Conservation (phyloP, 73 alveolate species). For the Paramecium caudatum region DNA sequence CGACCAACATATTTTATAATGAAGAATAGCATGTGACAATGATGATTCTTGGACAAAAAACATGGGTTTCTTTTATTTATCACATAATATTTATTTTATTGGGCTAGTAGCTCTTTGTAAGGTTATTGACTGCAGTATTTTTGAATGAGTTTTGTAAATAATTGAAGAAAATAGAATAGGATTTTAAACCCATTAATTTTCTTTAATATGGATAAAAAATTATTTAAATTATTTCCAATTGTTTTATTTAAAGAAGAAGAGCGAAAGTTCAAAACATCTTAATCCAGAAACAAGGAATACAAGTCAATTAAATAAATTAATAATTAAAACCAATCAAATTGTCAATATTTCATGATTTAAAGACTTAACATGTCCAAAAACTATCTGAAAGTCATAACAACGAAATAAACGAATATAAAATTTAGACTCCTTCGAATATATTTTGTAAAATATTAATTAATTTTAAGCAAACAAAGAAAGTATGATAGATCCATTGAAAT, state of each 20-base stretch:
- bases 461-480: conserved; percentile 50
- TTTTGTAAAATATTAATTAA: not conserved
- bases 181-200: conserved; percentile 47
- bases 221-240: not conserved
- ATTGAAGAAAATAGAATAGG: conserved; percentile 63
- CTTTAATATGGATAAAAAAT: not conserved
- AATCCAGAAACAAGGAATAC: too few species aligned
- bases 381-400: conserved; percentile 4
- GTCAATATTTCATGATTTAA: conserved; percentile 21
- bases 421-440: conserved; percentile 32
- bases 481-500: conserved; percentile 50
- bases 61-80: conserved; percentile 43
- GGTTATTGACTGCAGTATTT: conserved; percentile 71
- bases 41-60: conserved; percentile 52
- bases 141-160: conserved; percentile 65
- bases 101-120: conserved; percentile 67
- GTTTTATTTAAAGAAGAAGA: not conserved
- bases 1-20: conserved; percentile 64
- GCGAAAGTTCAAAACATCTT: conserved; percentile 32
- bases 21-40: conserved; percentile 76
- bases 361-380: not conserved
- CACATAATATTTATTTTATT: conserved; percentile 55
- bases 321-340: too few species aligned
- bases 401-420: not conserved
- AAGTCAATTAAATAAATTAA: too few species aligned